Evolutionary conservation across 306 rosid species (phyloP).

Genomic region (Betula pendula): DNA sequence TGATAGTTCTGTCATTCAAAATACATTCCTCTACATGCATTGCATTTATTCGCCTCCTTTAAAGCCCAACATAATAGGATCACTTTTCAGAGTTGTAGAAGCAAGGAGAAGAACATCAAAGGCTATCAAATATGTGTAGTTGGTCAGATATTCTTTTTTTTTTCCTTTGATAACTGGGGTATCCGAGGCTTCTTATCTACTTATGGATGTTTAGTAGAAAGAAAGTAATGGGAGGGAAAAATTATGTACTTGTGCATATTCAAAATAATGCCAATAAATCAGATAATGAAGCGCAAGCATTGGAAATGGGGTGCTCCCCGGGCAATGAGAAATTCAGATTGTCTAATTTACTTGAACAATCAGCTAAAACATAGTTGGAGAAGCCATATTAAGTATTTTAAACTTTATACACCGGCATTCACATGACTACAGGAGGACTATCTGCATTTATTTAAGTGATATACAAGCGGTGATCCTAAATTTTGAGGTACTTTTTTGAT

Average conservation of each 20-base stretch:
- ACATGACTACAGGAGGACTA: not conserved
- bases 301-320: not conserved
- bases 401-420: not conserved
- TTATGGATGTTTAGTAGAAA: not conserved
- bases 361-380: slow-evolving; percentile 3
- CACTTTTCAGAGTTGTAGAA: slow-evolving; percentile 5
- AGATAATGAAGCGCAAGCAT: slow-evolving; percentile 10
- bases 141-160: slow-evolving; percentile 17
- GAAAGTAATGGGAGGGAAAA: slow-evolving; percentile 7
- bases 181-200: slow-evolving; percentile 9
- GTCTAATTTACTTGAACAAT: slow-evolving; percentile 15
- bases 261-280: slow-evolving; percentile 3
- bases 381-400: not conserved
- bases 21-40: slow-evolving; percentile 11
- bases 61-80: slow-evolving; percentile 20
- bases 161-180: too few species aligned
- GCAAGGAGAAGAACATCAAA: slow-evolving; percentile 8
- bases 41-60: slow-evolving; percentile 14
- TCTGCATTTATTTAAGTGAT: not conserved
- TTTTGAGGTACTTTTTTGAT: too few species aligned
- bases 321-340: not conserved
- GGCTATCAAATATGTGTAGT: not conserved
- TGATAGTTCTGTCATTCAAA: slow-evolving; percentile 15
- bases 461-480: not conserved
- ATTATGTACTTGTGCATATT: not conserved